Base-by-base conservation (phyloP, 2,329 filamentous ascomycete genomes). In the Tolypocladium inflatum region DNA sequence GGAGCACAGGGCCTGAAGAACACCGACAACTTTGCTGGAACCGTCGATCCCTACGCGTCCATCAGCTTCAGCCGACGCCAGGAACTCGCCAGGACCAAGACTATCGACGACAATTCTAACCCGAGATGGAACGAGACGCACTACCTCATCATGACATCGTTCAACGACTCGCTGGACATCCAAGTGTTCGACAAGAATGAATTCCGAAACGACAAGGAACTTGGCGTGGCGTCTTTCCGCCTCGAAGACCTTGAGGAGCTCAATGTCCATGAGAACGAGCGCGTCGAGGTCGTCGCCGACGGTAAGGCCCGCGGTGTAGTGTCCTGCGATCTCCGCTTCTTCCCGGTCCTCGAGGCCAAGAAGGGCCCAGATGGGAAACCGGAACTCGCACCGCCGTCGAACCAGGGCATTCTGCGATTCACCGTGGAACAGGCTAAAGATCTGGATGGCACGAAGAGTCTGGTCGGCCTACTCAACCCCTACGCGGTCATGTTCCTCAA, bases 111-210 rank as follows among this genome's bases (percentile, higher is more conserved):
- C 68, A 94, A 88, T 58, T 78, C 87, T 55, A 95, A 91, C 68
- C 94, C 94, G 8, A 84, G 88, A 66, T 99, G 94, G 94, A 95
- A 94, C 67, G 93, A 99, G 75, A 99, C 94, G 0, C 86, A 97
- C 69, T 97, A 97, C 70, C 85, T 97, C 65, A 94, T 99, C 63
- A 81, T 99, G 63, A 96, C 91, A 1, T 96, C 91, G 4, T 88
- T 96, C 69, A 89, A 89, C 59, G 94, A 99, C 70, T 82, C 88
- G 35, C 79, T 99, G 57, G 94, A 93, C 26, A 81, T 99, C 58
- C 85, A 89, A 58, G 72, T 96, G 37, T 96, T 86, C 67, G 94
- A 99, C 72, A 97, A 87, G 80, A 99, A 99, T 66, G 94, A 97
- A 59, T 89, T 89, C 73, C 87, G 94, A 63, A 99, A 97, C 76